Base-by-base conservation (phyloP, 1,139 yeast species). In the Candida sanyaensis region DNA sequence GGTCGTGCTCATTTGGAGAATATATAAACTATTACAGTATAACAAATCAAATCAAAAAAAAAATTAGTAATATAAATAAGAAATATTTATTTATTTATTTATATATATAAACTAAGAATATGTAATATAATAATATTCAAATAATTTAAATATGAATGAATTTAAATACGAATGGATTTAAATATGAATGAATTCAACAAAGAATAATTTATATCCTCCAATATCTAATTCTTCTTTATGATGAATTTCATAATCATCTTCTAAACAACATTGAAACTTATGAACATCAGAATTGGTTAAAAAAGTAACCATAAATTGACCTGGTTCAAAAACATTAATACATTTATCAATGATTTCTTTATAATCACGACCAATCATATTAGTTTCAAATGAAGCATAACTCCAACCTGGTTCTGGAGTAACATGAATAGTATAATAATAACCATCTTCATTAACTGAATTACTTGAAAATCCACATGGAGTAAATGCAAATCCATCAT, bases 401-500 rank as follows among this genome's bases (percentile, higher is more conserved):
- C 97, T 89, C 90, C 96, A 93, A 29, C 93, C 96, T 17, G 76
- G 66, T 65, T 93, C 98, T 0, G 99, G 99, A 0, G 99, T 93
- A 37, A 93, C 88, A 65, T 93, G 99, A 52, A 92, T 76, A 13
- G 98, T 93, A 64, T 89, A 91, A 71, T 92, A 93, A 64, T 80
- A 80, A 24, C 80, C 80, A 30, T 79, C 79, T 21, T 75, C 78
- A 45, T 88, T 68, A 42, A 90, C 72, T 27, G 95, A 86, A 66
- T 93, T 93, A 44, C 97, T 88, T 2, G 97, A 89, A 63, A 83
- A 93, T 12, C 99, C 99, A 68, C 98, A 93, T 2, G 99, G 99
- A n/a, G 88, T 75, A 65, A 93, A 93, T 29, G 96, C 86, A 69
- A 91, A 93, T 5, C 97, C 89, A 71, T 92, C 98, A 60, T 85